These are phyloP conservation scores for Lipomyces mesembrius DNA, from an alignment of 805 yeast genomes.

Conservation along the genomic window DNA sequence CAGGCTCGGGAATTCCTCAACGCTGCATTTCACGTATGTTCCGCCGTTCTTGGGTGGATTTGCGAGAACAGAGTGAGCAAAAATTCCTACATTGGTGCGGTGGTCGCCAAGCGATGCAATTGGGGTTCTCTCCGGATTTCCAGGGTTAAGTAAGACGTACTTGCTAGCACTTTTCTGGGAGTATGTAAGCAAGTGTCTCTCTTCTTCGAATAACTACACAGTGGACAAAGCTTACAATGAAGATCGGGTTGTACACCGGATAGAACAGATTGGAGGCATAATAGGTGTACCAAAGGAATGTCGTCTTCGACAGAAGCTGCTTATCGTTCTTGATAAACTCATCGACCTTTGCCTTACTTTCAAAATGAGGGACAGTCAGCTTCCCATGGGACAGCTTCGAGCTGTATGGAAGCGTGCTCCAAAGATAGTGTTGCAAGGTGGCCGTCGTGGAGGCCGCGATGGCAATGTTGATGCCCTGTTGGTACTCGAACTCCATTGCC, in stretches of 20 bases:
- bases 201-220: background rate
- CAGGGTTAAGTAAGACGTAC: background rate
- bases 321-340: constrained; percentile 1
- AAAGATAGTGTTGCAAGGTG: background rate
- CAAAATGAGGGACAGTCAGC: constrained; percentile 9
- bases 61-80: background rate
- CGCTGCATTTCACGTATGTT: background rate
- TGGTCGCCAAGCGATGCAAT: background rate
- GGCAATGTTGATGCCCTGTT: constrained; percentile 3
- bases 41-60: background rate
- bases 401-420: constrained; percentile 7
- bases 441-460: background rate
- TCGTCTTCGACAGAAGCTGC: background rate
- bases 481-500: background rate
- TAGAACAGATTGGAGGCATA: background rate
- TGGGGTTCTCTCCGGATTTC: background rate
- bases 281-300: background rate
- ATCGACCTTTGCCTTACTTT: constrained; percentile 6
- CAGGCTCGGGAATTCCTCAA: background rate
- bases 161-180: background rate
- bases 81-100: background rate
- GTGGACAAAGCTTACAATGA: background rate
- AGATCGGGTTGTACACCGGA: constrained; percentile 1
- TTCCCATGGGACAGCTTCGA: background rate
- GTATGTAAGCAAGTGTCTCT: background rate